Percentiles rank a stretch among this genome's conserved stretches.
Conservation (phyloP, 1,284 basidiomycete species). For the Agroathelia rolfsii region DNA sequence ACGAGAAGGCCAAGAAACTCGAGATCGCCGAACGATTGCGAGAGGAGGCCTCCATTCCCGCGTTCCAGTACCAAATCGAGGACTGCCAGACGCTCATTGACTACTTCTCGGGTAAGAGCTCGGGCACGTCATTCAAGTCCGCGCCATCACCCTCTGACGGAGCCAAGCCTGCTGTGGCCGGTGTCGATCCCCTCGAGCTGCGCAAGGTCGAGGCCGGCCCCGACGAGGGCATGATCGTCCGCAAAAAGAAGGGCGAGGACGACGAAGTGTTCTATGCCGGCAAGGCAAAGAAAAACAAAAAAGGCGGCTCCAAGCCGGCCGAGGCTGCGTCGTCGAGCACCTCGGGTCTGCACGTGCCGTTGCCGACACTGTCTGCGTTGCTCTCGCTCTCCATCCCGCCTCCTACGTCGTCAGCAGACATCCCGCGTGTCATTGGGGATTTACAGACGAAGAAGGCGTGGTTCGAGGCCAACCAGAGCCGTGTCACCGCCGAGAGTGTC, state of each 20-base stretch:
- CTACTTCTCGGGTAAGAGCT: slow-evolving; percentile 72
- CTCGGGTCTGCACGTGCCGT: slow-evolving; percentile 68
- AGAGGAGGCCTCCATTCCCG: slow-evolving; percentile 87
- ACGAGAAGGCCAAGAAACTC: slow-evolving; percentile 77
- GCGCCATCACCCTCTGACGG: slow-evolving; percentile 25
- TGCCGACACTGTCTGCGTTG: slow-evolving; percentile 81
- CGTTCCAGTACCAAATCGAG: slow-evolving; percentile 91
- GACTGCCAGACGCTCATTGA: slow-evolving; percentile 94
- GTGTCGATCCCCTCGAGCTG: slow-evolving; percentile 78
- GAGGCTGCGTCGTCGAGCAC: slow-evolving; percentile 24
- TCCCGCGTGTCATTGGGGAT: slow-evolving; percentile 81
- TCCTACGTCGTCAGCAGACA: slow-evolving; percentile 70
- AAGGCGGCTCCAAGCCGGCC: slow-evolving; percentile 34
- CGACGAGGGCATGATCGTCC: slow-evolving; percentile 63
- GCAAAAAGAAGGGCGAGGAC: slow-evolving; percentile 88
- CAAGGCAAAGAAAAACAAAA: slow-evolving; percentile 70
- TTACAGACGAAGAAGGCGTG: slow-evolving; percentile 92
- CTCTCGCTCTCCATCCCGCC: slow-evolving; percentile 82
- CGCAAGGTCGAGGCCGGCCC: slow-evolving; percentile 72
- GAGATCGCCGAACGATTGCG: slow-evolving; percentile 76
- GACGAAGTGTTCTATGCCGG: slow-evolving; percentile 75
- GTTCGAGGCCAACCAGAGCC: slow-evolving; percentile 76
- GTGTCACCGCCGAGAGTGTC: slow-evolving; percentile 61
- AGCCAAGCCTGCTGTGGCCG: slow-evolving; percentile 37
- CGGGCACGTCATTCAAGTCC: slow-evolving; percentile 42